Evolutionary conservation across 495 filamentous ascomycete species (phyloP), one percentile per base, ranked within the genome.

Genomic region (Podospora fimiseda): DNA sequence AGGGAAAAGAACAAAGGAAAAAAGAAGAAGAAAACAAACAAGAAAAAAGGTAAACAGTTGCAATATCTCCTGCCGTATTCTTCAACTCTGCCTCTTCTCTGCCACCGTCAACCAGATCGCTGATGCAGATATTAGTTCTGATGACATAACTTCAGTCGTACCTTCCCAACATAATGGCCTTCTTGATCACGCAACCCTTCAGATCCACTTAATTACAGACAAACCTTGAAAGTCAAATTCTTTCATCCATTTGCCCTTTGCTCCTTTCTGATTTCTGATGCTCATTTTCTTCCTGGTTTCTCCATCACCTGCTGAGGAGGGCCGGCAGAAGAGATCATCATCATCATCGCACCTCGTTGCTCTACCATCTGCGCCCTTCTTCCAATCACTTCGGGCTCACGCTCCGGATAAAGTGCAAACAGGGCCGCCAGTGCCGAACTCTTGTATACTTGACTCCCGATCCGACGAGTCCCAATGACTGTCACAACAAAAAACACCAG

Each of bases 381-480:
- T 9, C 13, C n/a, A 14, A 19, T 22, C 15, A 8, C 3, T 20
- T 19, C n/a, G 22, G 11, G 9, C 41, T 20, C 41, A 20, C 18
- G 3, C 11, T 43, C 15, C 9, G 41, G 41, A 20, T 43, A 20
- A 43, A 53, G 43, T 3, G 51, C 51, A 41, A 47, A 53, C 1
- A 48, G n/a, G 20, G 51, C 42, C 11, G 43, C 51, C 9, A 53
- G 51, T 24, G 36, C 51, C n/a, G 43, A 53, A 43, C 51, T 48
- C 43, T 53, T 53, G 42, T 11, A 9, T 11, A 53, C 51, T 21
- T 6, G 51, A 9, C n/a, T n/a, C n/a, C 43, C 51, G 8, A 53
- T 30, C 16, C 36, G 51, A 9, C 36, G 42, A 13, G 51, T 53
- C 20, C 30, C 51, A n/a, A 48, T n/a, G n/a, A 48, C 19, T 9